phyloP scores from a whole-genome alignment of 75 land plant genomes.

The Sequoiadendron giganteum region DNA sequence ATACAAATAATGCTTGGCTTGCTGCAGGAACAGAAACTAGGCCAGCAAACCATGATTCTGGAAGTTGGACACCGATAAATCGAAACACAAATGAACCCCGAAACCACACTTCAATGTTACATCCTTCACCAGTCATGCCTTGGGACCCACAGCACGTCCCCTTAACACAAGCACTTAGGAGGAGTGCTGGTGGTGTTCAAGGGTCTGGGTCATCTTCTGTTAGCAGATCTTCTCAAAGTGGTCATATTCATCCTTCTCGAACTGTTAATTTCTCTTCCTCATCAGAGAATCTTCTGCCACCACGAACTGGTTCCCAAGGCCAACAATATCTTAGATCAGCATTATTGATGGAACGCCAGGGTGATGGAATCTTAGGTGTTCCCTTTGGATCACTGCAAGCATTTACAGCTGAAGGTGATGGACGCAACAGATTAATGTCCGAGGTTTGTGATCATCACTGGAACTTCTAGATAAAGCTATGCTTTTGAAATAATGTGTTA shows the following conservation, averaged over 20 bases:
- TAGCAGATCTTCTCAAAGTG: neutral
- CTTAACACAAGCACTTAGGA: neutral
- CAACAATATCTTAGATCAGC: constrained; percentile 6
- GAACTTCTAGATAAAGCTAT: neutral
- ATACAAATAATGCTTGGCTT: neutral
- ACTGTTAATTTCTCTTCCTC: constrained; percentile 2
- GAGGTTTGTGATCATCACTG: neutral
- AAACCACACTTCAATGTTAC: neutral
- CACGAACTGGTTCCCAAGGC: neutral
- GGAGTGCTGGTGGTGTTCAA: neutral
- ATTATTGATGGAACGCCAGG: neutral
- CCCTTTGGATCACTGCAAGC: constrained; percentile 7
- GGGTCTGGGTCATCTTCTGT: neutral
- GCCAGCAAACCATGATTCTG: constrained; percentile 7
- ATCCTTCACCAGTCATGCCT: neutral
- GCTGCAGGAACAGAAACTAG: neutral
- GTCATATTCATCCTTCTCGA: neutral
- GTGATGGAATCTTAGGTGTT: constrained; percentile 1
- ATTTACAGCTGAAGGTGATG: neutral
- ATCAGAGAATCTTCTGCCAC: neutral
- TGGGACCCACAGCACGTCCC: constrained; percentile 6
- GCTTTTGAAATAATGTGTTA: neutral
- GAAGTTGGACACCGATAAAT: neutral
- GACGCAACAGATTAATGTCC: constrained; percentile 6
- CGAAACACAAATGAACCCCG: constrained; percentile 6